Evolutionary conservation across 306 rosid genomes (phyloP).

Genomic region (Inga oerstediana): DNA sequence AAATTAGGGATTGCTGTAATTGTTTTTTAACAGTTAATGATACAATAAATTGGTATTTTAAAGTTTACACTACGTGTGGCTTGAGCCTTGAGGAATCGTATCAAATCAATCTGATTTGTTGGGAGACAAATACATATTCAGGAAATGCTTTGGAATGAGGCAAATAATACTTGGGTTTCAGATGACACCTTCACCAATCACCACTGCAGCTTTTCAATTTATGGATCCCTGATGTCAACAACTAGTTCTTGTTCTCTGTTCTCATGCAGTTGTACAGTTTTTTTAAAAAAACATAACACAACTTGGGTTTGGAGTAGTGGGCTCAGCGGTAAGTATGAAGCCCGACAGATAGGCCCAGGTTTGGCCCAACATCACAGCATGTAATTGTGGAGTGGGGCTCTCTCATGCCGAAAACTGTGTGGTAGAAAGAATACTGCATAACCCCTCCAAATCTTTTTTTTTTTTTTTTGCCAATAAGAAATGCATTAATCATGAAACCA

Average conservation of each 20-base stretch:
- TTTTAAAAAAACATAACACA: too few species aligned
- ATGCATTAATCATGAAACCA: too few species aligned
- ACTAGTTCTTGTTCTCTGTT: too few species aligned
- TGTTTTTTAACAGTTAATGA: too few species aligned
- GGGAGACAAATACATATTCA: background rate
- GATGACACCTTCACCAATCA: constrained; percentile 4
- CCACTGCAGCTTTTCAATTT: too few species aligned
- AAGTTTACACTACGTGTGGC: too few species aligned
- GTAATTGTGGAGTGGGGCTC: background rate
- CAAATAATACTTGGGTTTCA: constrained; percentile 60
- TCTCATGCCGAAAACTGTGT: too few species aligned
- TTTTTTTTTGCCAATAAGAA: too few species aligned
- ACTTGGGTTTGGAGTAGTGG: constrained; percentile 67
- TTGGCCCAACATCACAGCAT: background rate
- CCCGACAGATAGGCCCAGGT: background rate
- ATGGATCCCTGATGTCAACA: too few species aligned
- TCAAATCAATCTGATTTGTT: background rate
- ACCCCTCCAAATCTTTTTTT: too few species aligned
- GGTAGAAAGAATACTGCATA: too few species aligned
- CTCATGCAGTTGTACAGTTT: too few species aligned
- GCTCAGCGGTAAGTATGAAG: constrained; percentile 58
- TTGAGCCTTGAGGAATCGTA: background rate
- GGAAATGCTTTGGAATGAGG: background rate
- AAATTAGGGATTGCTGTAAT: background rate
- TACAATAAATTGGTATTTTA: background rate